These are phyloP conservation scores for Pseudocercospora crystallina DNA, from an alignment of 2,329 filamentous ascomycete genomes.

Conservation along the genomic window DNA sequence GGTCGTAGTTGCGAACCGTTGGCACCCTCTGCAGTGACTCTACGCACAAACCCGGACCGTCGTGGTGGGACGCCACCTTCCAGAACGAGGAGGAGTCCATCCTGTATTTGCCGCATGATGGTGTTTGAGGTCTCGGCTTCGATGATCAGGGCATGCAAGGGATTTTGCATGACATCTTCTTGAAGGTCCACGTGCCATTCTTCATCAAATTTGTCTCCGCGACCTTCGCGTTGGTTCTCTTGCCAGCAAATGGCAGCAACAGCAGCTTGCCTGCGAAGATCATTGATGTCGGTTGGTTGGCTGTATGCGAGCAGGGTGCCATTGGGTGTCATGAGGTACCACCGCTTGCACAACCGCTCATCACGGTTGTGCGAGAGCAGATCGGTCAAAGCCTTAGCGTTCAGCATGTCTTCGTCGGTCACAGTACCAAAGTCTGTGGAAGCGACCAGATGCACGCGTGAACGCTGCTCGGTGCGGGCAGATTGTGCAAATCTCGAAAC, in stretches of 20 bases:
- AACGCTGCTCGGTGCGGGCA: background rate
- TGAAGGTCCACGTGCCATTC: slow-evolving; percentile 21
- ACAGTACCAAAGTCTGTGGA: too few species aligned
- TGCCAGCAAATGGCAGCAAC: slow-evolving; percentile 52
- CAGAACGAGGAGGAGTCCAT: slow-evolving; percentile 48
- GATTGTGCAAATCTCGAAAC: too few species aligned
- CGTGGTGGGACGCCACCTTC: slow-evolving; percentile 49
- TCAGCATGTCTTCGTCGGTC: slow-evolving; percentile 38
- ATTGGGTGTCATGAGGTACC: slow-evolving; percentile 52
- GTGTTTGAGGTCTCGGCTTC: slow-evolving; percentile 48
- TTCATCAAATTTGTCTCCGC: slow-evolving; percentile 15
- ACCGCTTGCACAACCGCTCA: slow-evolving; percentile 42
- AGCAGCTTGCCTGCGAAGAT: slow-evolving; percentile 51
- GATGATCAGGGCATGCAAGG: slow-evolving; percentile 47
- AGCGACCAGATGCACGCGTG: too few species aligned
- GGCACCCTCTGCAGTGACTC: slow-evolving; percentile 44
- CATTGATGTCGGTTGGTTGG: slow-evolving; percentile 48
- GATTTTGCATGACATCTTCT: slow-evolving; percentile 17
- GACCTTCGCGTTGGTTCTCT: slow-evolving; percentile 36
- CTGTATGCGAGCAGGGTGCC: slow-evolving; percentile 52
- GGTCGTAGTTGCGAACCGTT: slow-evolving; percentile 37
- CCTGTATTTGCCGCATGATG: slow-evolving; percentile 48
- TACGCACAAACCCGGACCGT: slow-evolving; percentile 39
- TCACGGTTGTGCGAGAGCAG: slow-evolving; percentile 46
- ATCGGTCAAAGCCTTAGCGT: slow-evolving; percentile 44